Conservation (phyloP, 768 basidiomycete species). For the Auriscalpium microsporum region DNA sequence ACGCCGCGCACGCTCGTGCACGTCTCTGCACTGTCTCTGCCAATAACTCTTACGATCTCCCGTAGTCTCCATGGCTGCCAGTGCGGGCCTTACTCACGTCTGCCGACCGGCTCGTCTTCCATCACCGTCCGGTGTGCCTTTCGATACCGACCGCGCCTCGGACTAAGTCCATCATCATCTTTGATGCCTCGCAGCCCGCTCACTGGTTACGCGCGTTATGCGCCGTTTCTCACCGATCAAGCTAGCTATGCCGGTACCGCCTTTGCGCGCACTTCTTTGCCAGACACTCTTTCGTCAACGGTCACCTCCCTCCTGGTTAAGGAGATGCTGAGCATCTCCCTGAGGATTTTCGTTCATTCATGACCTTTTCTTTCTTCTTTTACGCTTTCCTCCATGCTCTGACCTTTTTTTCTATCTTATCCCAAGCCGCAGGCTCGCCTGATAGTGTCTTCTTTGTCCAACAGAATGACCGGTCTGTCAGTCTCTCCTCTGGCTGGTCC, state of each 20-base stretch:
- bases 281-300: background rate
- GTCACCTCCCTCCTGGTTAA: background rate
- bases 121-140: background rate
- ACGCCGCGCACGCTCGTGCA: background rate
- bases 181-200: no score
- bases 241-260: no score
- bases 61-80: no score
- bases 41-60: no score
- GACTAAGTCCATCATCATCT: no score
- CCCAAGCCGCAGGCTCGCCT: background rate
- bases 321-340: slow-evolving; percentile 1
- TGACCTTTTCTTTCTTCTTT: background rate
- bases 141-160: background rate
- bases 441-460: background rate
- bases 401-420: background rate
- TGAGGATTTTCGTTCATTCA: background rate
- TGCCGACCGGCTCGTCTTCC: background rate
- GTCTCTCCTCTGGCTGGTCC: background rate
- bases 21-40: no score
- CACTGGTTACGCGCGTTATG: no score
- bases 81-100: no score
- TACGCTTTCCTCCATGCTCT: background rate
- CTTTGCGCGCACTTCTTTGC: no score
- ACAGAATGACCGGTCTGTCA: background rate
- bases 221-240: no score